Conservation (phyloP, 2,329 filamentous ascomycete species). For the Diaporthe vexans region DNA sequence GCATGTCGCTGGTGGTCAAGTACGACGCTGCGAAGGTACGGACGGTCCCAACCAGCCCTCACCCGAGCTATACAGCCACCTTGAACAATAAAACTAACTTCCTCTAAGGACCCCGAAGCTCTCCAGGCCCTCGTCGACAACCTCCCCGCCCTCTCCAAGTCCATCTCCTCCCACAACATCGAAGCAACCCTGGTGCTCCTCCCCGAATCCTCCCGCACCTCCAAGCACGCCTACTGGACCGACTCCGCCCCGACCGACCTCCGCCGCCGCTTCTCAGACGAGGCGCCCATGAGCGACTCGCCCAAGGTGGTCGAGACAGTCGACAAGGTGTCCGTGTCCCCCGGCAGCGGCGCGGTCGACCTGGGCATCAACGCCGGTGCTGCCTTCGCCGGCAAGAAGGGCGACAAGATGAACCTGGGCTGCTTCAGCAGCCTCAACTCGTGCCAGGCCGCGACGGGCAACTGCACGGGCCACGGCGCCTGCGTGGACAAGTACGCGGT, state of each 20-base stretch:
- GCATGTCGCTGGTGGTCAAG: conserved; percentile 57
- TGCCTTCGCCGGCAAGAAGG: conserved; percentile 51
- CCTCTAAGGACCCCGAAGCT: conserved; percentile 54
- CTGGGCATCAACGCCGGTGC: conserved; percentile 45
- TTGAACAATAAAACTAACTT: conserved; percentile 45
- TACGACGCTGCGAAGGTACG: conserved; percentile 61
- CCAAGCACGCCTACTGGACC: conserved; percentile 57
- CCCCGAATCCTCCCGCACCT: conserved; percentile 58
- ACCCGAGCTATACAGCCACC: not conserved
- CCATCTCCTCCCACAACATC: conserved; percentile 64
- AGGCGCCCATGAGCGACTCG: conserved; percentile 59
- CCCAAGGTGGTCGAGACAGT: conserved; percentile 6
- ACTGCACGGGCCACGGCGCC: conserved; percentile 85
- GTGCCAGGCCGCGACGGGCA: conserved; percentile 79
- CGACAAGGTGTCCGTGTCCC: conserved; percentile 42
- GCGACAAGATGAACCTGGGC: conserved; percentile 67
- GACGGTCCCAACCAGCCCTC: not conserved
- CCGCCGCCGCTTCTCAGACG: conserved; percentile 61
- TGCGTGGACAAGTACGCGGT: conserved; percentile 78
- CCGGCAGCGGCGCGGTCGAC: conserved; percentile 40
- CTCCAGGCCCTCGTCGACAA: conserved; percentile 60
- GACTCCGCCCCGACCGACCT: conserved; percentile 56
- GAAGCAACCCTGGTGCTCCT: conserved; percentile 71
- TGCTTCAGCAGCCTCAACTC: conserved; percentile 81
- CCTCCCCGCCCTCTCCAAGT: conserved; percentile 59